Percentiles rank a stretch among this genome's conserved stretches.
phyloP scores from a whole-genome alignment of 352 stramenopile species.

The Thraustochytrium sp. region DNA sequence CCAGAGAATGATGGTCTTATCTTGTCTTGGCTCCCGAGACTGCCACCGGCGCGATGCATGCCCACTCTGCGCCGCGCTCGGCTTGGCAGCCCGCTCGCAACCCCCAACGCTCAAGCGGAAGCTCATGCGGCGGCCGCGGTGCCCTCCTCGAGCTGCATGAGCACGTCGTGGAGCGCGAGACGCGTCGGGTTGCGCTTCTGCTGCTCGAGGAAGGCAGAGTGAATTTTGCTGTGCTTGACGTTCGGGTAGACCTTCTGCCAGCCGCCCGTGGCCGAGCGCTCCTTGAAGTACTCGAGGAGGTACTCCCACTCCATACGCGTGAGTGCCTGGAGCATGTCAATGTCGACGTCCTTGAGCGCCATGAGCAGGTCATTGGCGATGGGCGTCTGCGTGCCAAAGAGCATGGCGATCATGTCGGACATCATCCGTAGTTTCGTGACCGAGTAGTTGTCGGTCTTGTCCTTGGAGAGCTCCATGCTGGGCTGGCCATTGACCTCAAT shows the following conservation, averaged over 20 bases:
- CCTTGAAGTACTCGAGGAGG: conserved; percentile 34
- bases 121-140: no score
- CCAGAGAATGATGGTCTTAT: no score
- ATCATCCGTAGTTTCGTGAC: conserved; percentile 42
- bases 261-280: neutral
- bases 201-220: conserved; percentile 35
- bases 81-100: no score
- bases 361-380: conserved; percentile 8
- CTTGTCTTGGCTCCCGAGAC: no score
- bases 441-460: conserved; percentile 35
- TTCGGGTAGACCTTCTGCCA: conserved; percentile 40
- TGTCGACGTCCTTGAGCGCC: conserved; percentile 14
- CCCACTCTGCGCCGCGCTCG: no score
- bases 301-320: conserved; percentile 30
- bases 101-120: no score
- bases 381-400: conserved; percentile 10
- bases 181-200: conserved; percentile 36
- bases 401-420: conserved; percentile 31
- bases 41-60: no score
- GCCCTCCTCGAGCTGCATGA: conserved; percentile 25
- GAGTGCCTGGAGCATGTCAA: neutral
- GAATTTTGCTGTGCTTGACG: neutral
- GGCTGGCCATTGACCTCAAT: conserved; percentile 44
- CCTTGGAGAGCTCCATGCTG: conserved; percentile 43
- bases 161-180: conserved; percentile 23